These are phyloP conservation scores for Rhizopogon salebrosus DNA, from an alignment of 768 basidiomycete species.

Conservation along the genomic window DNA sequence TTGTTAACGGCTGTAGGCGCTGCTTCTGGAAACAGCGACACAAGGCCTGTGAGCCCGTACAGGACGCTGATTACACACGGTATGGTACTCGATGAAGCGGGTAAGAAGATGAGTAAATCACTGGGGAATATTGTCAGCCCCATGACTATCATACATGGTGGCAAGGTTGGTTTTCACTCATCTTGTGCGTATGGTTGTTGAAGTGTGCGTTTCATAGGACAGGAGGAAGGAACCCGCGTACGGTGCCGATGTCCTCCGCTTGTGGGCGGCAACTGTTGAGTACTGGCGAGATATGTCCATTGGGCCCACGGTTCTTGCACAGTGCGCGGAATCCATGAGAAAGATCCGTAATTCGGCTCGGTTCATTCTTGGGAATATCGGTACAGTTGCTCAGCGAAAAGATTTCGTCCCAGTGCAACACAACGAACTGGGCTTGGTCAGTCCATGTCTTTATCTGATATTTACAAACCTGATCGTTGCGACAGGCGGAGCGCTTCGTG, in stretches of 20 bases:
- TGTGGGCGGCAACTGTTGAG: constrained; percentile 91
- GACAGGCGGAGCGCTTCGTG: constrained; percentile 77
- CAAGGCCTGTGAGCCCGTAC: constrained; percentile 50
- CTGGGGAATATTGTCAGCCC: constrained; percentile 89
- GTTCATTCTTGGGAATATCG: constrained; percentile 81
- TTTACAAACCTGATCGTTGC: not conserved
- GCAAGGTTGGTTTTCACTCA: constrained; percentile 44
- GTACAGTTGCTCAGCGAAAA: constrained; percentile 18
- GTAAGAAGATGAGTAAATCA: constrained; percentile 97
- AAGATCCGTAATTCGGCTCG: constrained; percentile 84
- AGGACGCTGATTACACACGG: constrained; percentile 87
- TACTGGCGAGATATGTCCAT: constrained; percentile 87
- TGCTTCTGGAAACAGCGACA: constrained; percentile 8
- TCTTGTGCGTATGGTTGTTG: not conserved
- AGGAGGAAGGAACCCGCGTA: constrained; percentile 70
- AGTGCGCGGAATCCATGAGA: constrained; percentile 69
- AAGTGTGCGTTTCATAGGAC: constrained; percentile 35
- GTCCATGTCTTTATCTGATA: constrained; percentile 15
- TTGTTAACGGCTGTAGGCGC: constrained; percentile 72
- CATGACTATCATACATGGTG: constrained; percentile 72
- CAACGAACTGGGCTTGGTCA: constrained; percentile 59
- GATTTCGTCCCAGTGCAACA: constrained; percentile 10
- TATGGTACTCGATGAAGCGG: constrained; percentile 88
- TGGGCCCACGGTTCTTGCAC: constrained; percentile 69
- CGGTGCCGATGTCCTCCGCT: constrained; percentile 79